A percentile compares a stretch with the other conserved stretches of the same genome.
Evolutionary conservation across 2,329 filamentous ascomycete species (phyloP).

Genomic region (Fusarium sp.): DNA sequence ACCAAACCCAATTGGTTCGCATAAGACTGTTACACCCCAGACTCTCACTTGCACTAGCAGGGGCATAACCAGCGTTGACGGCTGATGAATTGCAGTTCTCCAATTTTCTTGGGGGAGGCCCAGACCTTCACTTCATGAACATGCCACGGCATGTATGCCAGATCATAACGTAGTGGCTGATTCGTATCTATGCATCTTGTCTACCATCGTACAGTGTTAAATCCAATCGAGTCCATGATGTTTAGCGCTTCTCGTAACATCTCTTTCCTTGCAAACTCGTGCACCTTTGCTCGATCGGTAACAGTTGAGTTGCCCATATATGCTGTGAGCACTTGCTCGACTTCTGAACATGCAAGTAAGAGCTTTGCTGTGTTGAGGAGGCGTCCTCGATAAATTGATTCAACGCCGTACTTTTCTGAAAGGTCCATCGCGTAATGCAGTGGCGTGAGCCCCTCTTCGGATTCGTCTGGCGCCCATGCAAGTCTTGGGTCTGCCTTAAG

Average conservation of each 20-base stretch:
- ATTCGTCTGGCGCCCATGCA: neutral
- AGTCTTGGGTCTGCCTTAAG: rapidly evolving
- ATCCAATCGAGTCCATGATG: neutral
- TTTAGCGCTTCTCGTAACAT: rapidly evolving
- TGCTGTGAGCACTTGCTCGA: rapidly evolving
- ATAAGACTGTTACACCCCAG: too few relatives aligned
- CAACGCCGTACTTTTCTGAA: too few relatives aligned
- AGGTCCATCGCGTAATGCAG: neutral
- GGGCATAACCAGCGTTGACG: rapidly evolving
- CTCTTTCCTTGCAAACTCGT: rapidly evolving
- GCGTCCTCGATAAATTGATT: too few relatives aligned
- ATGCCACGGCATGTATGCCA: too few relatives aligned
- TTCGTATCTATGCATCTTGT: too few relatives aligned
- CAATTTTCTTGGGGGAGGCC: neutral
- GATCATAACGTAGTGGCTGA: too few relatives aligned
- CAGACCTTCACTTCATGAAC: too few relatives aligned
- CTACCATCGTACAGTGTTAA: too few relatives aligned
- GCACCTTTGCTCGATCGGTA: rapidly evolving
- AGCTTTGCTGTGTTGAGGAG: too few relatives aligned
- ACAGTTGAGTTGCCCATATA: rapidly evolving
- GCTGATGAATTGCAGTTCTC: neutral
- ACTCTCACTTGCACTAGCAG: too few relatives aligned
- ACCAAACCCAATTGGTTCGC: too few relatives aligned
- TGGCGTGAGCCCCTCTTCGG: rapidly evolving
- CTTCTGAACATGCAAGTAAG: neutral